Evolutionary conservation across 2,329 filamentous ascomycete species (phyloP), one percentile per base, ranked within the genome.

Genomic region (Pseudocercospora vitis): DNA sequence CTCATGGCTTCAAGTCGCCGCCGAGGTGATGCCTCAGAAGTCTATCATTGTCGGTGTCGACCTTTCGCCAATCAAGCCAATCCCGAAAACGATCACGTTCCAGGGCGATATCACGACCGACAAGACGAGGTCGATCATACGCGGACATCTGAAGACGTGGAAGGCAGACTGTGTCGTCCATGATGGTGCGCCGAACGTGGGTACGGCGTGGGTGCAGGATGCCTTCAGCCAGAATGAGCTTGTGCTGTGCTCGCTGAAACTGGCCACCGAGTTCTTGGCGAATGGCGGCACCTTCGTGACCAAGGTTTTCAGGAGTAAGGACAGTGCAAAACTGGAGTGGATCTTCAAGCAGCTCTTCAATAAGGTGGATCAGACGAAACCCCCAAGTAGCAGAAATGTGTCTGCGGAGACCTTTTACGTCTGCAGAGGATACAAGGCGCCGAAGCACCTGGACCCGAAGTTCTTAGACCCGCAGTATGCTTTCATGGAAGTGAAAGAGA

Each of bases 381-480:
- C 94, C 3, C 94, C 94, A 0, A 95, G 91, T 0, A 96, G 90
- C 7, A 82, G 94, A 77, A 96, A 95, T 67, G 92, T 99, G 48
- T 96, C 91, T 6, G 94, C 94, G 61, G 94, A 99, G 78, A 97
- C 97, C 33, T 99, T 99, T 77, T 92, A 97, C 60, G 94, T 99
- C 28, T 97, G 92, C 74, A 84, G 87, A 62, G 94, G 92, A 16
- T 99, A 85, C 79, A 97, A 96, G 75, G 92, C 92, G 0, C 94
- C 94, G 3, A 97, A 96, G 75, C 82, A 85, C 59, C 83, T 99
- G 55, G 94, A 99, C 67, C 91, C 92, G 7, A 89, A 89, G 62
- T 95, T 99, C 70, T 78, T 99, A 48, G 94, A 99, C 67, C 84
- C 94, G 4, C 84, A 84, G 61, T 84, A 88, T 53, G 94, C 97